Evolutionary conservation across 768 basidiomycete species (phyloP).

Genomic region (Lanmaoa pseudosensibilis): DNA sequence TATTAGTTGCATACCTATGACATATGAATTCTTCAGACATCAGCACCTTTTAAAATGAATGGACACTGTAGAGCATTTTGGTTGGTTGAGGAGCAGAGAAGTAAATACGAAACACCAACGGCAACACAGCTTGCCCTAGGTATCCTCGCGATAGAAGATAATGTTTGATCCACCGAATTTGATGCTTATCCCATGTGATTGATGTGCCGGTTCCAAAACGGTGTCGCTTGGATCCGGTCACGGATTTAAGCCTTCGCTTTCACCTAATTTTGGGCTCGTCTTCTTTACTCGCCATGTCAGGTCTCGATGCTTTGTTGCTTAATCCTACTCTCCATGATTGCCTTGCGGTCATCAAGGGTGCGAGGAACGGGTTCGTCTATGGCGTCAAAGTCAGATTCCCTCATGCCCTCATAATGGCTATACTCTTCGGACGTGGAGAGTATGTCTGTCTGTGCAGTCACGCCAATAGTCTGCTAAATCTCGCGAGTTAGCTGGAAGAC

Average conservation of each 20-base stretch:
- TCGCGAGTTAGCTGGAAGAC: conserved; percentile 58
- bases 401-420: conserved; percentile 95
- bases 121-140: neutral
- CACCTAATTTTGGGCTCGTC: neutral
- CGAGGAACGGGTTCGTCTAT: conserved; percentile 86
- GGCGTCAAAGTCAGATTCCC: conserved; percentile 92
- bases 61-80: neutral
- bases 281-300: conserved; percentile 22
- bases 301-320: conserved; percentile 29
- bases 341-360: conserved; percentile 91
- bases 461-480: conserved; percentile 8
- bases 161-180: neutral
- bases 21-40: no score
- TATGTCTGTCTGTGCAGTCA: conserved; percentile 42
- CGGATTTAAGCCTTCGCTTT: neutral
- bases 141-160: neutral
- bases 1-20: neutral
- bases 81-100: neutral
- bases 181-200: conserved; percentile 30
- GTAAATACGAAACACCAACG: neutral
- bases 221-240: neutral
- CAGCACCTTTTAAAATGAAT: neutral
- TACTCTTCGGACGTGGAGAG: conserved; percentile 91
- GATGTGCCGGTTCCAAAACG: neutral
- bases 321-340: conserved; percentile 86